Base-by-base conservation (phyloP, 2,329 filamentous ascomycete species). In the Colletotrichum spaethianum region DNA sequence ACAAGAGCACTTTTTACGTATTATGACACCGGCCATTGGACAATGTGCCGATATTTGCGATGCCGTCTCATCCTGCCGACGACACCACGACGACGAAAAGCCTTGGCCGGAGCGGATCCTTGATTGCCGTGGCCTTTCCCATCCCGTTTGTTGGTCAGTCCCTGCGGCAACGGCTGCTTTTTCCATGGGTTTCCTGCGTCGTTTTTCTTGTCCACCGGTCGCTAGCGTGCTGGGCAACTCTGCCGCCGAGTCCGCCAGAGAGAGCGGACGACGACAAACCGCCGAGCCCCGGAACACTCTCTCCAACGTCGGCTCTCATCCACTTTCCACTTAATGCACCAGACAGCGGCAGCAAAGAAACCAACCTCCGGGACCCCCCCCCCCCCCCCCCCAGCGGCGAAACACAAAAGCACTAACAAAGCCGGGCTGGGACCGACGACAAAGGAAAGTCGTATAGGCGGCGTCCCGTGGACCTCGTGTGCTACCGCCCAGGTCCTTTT, bases 1-100 rank as follows among this genome's bases (percentile, higher is more conserved):
- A n/a, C 8, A 36, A 14, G 52, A 57, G 26, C 64, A 68, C 64
- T 50, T 62, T 71, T 71, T 71, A 71, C 68, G 57, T 71, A 50
- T 44, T 46, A 20, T 55, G 38, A 38, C 50, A 56, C 57, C 65
- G 12, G 31, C 23, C 57, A 63, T 40, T 63, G 59, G 28, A 55
- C 38, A n/a, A 33, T 57, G 52, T 63, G 61, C 67, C 53, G 53
- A 57, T 63, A 57, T 52, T n/a, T 23, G 20, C 20, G 23, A 16
- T 52, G 1, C 28, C 63, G 46, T 66, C 62, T 66, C 33, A 48
- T 40, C 33, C 62, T 59, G 44, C 42, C 38, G 33, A 66, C 62
- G 18, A 55, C 20, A 38, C 9, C 2, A 36, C 52, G 52, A 33
- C 31, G 31, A 23, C 36, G 20, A 20, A 36, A 55, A 36, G 4